These are phyloP conservation scores for Spergularia bocconei DNA, from an alignment of 148 eudicot species.

Conservation along the genomic window DNA sequence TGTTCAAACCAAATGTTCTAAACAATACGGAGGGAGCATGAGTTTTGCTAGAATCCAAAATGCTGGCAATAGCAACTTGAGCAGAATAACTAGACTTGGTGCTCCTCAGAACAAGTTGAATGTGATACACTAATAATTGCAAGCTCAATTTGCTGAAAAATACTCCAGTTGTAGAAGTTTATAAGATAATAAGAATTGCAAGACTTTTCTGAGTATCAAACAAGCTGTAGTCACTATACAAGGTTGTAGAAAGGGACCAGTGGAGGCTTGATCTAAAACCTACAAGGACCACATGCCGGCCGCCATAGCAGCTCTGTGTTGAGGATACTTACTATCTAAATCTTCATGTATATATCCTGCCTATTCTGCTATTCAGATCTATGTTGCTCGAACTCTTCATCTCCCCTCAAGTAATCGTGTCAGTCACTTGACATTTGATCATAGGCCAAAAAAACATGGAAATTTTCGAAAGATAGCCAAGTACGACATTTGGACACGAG, in stretches of 20 bases:
- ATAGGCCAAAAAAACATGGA: neutral
- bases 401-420: neutral
- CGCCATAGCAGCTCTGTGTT: neutral
- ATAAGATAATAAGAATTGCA: neutral
- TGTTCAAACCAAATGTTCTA: no score
- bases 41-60: neutral
- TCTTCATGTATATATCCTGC: neutral
- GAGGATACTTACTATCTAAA: neutral
- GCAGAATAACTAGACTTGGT: neutral
- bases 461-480: neutral
- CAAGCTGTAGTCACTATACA: neutral
- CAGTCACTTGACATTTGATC: neutral
- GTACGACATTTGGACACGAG: neutral
- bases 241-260: neutral
- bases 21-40: no score
- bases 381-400: slow-evolving; percentile 1
- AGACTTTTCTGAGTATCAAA: neutral
- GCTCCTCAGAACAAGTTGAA: slow-evolving; percentile 1
- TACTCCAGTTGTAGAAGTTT: neutral
- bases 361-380: neutral
- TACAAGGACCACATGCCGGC: neutral
- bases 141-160: neutral
- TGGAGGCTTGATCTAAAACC: neutral
- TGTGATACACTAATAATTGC: neutral
- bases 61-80: neutral